Evolutionary conservation across 2,329 filamentous ascomycete genomes (phyloP), one percentile per base, ranked within the genome.

Genomic region (Colletotrichum cuscutae): DNA sequence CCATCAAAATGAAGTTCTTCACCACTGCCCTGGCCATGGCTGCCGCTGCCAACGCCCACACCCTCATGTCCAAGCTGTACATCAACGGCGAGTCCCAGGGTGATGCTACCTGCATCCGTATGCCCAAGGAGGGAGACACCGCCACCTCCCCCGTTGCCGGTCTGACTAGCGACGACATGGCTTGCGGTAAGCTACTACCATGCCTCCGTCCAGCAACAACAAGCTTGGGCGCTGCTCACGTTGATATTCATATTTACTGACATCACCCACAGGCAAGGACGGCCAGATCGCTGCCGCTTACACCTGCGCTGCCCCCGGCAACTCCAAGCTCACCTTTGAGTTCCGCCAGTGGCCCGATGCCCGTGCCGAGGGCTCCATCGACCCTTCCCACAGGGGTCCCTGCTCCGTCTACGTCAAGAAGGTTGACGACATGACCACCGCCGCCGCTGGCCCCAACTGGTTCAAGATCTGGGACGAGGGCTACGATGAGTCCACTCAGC

Each of bases 381-480:
- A 92, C 78, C 77, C 79, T 13, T 88, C 86, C 42, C 91, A 92
- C 81, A 87, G 89, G 79, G 93, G 93, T 0, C 92, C 93, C 61
- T 94, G 92, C 78, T 88, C 92, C 32, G 88, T 95, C 28, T 95
- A 95, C 81, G 85, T 94, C 83, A 95, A 95, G 84, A 89, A 90
- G 77, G 88, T 94, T 1, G 81, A 85, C 75, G 86, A 90, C 70
- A 89, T 91, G 71, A 82, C 82, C 13, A 79, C 79, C 26, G 80
- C 88, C 13, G 90, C 90, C 62, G 83, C 86, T 28, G 92, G 93
- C 5, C 83, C 86, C 63, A 93, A 93, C 52, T 95, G 93, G 93
- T 93, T 95, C 87, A 95, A 95, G 86, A 89, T 95, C 79, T 94
- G 88, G 85, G 88, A 93, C 71, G 87, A 92, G 64, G 92, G 91